Percentiles rank a stretch among this genome's conserved stretches.
These are phyloP conservation scores for Pseudodiploospora longispora DNA, from an alignment of 2,329 filamentous ascomycete genomes.

Conservation along the genomic window DNA sequence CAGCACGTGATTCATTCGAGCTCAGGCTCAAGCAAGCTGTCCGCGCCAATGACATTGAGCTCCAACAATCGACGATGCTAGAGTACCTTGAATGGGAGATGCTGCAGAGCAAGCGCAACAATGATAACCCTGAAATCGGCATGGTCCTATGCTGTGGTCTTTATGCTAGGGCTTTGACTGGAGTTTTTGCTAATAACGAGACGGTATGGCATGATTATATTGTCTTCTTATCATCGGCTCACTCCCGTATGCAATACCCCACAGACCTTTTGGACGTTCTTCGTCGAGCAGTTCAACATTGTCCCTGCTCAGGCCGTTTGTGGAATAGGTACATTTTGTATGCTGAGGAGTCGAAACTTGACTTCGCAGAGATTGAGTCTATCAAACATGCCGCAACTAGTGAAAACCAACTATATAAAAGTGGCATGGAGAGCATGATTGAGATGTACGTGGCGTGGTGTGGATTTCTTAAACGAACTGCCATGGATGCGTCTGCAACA, in stretches of 20 bases:
- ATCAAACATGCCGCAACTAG: conserved; percentile 91
- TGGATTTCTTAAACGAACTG: conserved; percentile 79
- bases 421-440: conserved; percentile 79
- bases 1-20: conserved; percentile 59
- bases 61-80: conserved; percentile 42
- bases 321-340: conserved; percentile 87
- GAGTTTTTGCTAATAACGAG: conserved; percentile 64
- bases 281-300: conserved; percentile 78
- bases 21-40: conserved; percentile 53
- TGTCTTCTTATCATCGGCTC: conserved; percentile 56
- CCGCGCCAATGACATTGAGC: conserved; percentile 46
- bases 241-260: conserved; percentile 30
- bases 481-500: conserved; percentile 63
- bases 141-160: conserved; percentile 54
- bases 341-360: conserved; percentile 67
- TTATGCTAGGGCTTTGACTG: conserved; percentile 67
- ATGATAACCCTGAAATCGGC: conserved; percentile 34
- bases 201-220: conserved; percentile 77
- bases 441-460: conserved; percentile 94
- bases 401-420: conserved; percentile 73
- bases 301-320: conserved; percentile 82
- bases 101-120: conserved; percentile 45
- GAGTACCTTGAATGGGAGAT: conserved; percentile 86
- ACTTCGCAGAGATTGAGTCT: conserved; percentile 73
- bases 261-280: conserved; percentile 57